Base-by-base conservation (phyloP, 225 moss, liverwort and hornwort genomes). In the Climacium dendroides region DNA sequence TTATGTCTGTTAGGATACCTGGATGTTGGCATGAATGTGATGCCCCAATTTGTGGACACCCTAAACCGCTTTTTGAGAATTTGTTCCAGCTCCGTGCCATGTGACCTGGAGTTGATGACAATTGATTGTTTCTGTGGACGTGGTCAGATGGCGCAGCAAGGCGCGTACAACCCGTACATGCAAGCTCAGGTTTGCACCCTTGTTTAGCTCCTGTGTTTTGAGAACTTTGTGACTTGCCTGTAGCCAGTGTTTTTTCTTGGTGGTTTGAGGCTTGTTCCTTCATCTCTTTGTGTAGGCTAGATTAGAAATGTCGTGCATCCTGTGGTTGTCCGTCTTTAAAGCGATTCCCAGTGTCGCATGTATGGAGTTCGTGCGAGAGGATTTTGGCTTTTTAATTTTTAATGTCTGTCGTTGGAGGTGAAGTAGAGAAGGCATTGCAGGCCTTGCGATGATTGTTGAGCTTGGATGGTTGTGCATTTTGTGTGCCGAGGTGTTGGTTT, bases 161-260 rank as follows among this genome's bases (percentile, higher is more conserved):
- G 94, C 83, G 89, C 85, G 45, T 94, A 92, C 86, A 92, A 94
- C 71, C 92, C 91, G 60, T 94, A 94, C 85, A 91, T 94, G 94
- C 92, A 94, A 82, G 67, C 89, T 48, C 92, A 92, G 91, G 94
- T 94, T 86, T 64, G 83, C 83, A 30, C 39, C 37, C 7, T 35
- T 32, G 43, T 37, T 77, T 28, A 61, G 15, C 39, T 24, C 5
- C 5, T 43, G 37, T n/a, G 39, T 62, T 54, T 22, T 26, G 2
- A 6, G 8, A 52, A 45, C 1, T 45, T 30, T 10, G 12, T 37
- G 13, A 4, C 11, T 35, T 82, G 14, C 17, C 26, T 43, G 1
- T 16, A 37, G 37, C 1, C 15, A 37, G 8, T 66, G 4, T 52
- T 22, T 84, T 39, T 64, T 15, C 8, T 24, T 0, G 16, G 43